A percentile compares a stretch with the other conserved stretches of the same genome.
Conservation (phyloP, 1,139 yeast species). For the Torulaspora globosa region DNA sequence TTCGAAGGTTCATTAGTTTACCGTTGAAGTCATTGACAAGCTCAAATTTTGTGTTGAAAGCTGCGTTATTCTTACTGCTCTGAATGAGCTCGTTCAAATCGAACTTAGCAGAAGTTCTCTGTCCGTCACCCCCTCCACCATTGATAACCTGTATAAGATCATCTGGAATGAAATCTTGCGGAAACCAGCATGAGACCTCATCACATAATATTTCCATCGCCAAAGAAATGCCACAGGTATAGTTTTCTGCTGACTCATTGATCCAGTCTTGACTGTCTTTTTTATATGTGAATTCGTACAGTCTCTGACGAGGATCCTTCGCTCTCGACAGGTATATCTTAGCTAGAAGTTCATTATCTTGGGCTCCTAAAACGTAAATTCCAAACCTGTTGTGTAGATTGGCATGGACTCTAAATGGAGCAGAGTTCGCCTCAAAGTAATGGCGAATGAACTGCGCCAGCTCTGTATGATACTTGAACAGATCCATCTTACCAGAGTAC, state of each 20-base stretch:
- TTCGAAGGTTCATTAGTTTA: constrained; percentile 24
- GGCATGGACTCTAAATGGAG: constrained; percentile 22
- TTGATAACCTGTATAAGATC: constrained; percentile 22
- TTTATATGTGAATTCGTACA: constrained; percentile 32
- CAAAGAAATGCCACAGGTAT: constrained; percentile 28
- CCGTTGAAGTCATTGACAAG: constrained; percentile 34
- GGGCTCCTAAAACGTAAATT: constrained; percentile 23
- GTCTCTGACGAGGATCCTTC: constrained; percentile 23
- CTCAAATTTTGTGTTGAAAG: constrained; percentile 18
- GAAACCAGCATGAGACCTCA: constrained; percentile 23
- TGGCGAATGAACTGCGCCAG: constrained; percentile 24
- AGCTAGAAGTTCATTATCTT: constrained; percentile 17
- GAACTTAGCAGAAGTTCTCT: not conserved
- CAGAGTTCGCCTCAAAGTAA: constrained; percentile 21
- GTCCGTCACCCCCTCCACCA: not conserved
- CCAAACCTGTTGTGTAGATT: constrained; percentile 34
- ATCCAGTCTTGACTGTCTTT: constrained; percentile 28
- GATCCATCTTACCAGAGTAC: constrained; percentile 28
- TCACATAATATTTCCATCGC: constrained; percentile 25
- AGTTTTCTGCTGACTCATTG: constrained; percentile 31
- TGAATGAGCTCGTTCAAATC: constrained; percentile 7
- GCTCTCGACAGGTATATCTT: constrained; percentile 27
- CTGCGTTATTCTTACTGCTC: constrained; percentile 7
- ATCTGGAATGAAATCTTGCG: constrained; percentile 26
- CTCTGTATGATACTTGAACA: constrained; percentile 36